Conservation (phyloP, 2,329 filamentous ascomycete species). For the Pyrenochaeta sp. region DNA sequence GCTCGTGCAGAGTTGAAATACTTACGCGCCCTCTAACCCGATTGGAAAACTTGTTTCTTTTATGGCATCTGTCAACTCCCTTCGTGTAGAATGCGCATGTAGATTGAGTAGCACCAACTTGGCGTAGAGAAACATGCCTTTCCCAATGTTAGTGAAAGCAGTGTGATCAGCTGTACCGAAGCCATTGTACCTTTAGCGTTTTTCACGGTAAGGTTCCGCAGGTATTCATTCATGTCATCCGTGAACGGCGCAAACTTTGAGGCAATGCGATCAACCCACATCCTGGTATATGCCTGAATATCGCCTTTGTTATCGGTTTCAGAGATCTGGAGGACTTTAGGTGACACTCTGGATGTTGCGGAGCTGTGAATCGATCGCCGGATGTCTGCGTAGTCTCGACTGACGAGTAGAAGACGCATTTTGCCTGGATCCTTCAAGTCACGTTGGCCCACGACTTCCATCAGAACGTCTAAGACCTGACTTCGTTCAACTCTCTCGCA, state of each 20-base stretch:
- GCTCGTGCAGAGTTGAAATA: too few species aligned
- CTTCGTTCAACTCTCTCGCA: constrained; percentile 38
- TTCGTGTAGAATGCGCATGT: constrained; percentile 18
- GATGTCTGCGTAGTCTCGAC: constrained; percentile 35
- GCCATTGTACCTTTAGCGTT: constrained; percentile 31
- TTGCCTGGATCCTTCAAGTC: constrained; percentile 25
- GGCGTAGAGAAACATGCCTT: constrained; percentile 18
- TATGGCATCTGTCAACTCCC: constrained; percentile 22
- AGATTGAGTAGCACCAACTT: constrained; percentile 34
- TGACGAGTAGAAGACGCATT: constrained; percentile 32
- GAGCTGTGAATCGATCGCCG: constrained; percentile 13
- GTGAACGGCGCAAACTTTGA: constrained; percentile 17
- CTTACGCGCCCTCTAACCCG: constrained; percentile 30
- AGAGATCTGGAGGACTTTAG: constrained; percentile 20
- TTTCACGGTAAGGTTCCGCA: constrained; percentile 24
- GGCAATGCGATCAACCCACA: constrained; percentile 24
- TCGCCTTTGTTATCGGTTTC: constrained; percentile 25
- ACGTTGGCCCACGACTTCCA: constrained; percentile 16
- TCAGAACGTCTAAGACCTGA: constrained; percentile 22
- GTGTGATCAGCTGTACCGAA: too few species aligned
- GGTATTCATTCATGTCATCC: constrained; percentile 26
- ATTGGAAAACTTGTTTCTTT: constrained; percentile 20
- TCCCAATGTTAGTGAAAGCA: too few species aligned
- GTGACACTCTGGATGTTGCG: constrained; percentile 5
- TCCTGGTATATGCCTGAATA: constrained; percentile 23